These are phyloP conservation scores for Aurifilum marmelostoma DNA, from an alignment of 2,329 filamentous ascomycete species.

Conservation along the genomic window DNA sequence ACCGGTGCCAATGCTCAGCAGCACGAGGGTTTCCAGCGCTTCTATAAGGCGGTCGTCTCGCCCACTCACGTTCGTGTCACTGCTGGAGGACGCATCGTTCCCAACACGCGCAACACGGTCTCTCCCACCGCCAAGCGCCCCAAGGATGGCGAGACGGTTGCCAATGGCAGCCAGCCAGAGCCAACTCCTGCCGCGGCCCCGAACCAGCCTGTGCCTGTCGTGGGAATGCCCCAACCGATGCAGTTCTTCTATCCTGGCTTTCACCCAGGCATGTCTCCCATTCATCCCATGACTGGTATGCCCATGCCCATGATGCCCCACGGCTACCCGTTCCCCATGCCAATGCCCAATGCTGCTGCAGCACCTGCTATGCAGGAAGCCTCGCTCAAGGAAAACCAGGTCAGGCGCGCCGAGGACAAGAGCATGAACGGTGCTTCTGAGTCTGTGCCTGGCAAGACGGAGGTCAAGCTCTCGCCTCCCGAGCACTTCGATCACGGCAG, in stretches of 20 bases:
- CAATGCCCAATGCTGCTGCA: conserved; percentile 26
- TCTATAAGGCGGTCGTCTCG: conserved; percentile 70
- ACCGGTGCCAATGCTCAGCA: conserved; percentile 57
- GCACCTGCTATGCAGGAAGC: conserved; percentile 14
- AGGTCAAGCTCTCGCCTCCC: conserved; percentile 43
- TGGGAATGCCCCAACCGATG: conserved; percentile 35
- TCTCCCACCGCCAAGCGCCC: conserved; percentile 57
- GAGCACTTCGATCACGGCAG: conserved; percentile 51
- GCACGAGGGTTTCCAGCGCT: conserved; percentile 67
- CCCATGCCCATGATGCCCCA: conserved; percentile 45
- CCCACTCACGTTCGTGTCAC: conserved; percentile 70
- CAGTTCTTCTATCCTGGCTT: conserved; percentile 35
- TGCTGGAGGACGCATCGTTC: conserved; percentile 68
- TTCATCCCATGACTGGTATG: conserved; percentile 42
- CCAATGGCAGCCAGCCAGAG: conserved; percentile 25
- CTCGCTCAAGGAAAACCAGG: conserved; percentile 33
- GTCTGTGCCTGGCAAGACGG: conserved; percentile 38
- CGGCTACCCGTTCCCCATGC: conserved; percentile 32
- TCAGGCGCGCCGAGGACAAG: conserved; percentile 39
- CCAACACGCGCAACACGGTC: conserved; percentile 57
- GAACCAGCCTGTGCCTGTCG: conserved; percentile 31
- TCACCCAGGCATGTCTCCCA: conserved; percentile 38
- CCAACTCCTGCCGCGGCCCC: conserved; percentile 17
- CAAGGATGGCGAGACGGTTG: conserved; percentile 43
- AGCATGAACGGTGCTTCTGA: conserved; percentile 13